phyloP scores from a whole-genome alignment of 495 filamentous ascomycete genomes.

The Penicillium roqueforti region DNA sequence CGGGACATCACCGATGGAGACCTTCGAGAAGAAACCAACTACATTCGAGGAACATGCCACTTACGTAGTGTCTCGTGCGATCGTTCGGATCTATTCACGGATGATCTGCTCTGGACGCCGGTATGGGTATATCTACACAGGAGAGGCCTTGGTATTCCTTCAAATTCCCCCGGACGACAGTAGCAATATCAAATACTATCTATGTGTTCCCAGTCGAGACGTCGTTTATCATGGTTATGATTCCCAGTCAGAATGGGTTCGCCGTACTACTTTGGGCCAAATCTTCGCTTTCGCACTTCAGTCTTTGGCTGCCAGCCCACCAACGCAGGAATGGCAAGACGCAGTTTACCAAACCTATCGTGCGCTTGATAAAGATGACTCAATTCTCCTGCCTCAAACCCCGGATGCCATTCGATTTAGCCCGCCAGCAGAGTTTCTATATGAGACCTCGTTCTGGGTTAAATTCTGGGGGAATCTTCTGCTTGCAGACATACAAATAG shows the following conservation, averaged over 20 bases:
- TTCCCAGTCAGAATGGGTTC: conserved; percentile 22
- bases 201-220: conserved; percentile 31
- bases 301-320: conserved; percentile 32
- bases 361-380: background rate
- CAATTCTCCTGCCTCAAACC: background rate
- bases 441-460: background rate
- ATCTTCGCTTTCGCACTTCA: conserved; percentile 47
- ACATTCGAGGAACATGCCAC: background rate
- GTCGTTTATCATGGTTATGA: conserved; percentile 14
- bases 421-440: background rate
- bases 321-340: conserved; percentile 37
- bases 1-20: background rate
- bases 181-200: conserved; percentile 24
- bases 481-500: background rate
- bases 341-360: conserved; percentile 7
- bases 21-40: background rate
- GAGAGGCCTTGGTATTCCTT: conserved; percentile 44
- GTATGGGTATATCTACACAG: conserved; percentile 42
- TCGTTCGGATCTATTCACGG: conserved; percentile 43
- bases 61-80: conserved; percentile 22
- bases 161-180: conserved; percentile 32
- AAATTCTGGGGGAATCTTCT: background rate
- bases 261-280: conserved; percentile 42
- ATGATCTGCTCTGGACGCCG: conserved; percentile 38
- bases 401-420: background rate